Percentiles rank a stretch among this genome's conserved stretches.
phyloP scores from a whole-genome alignment of 371 early-diverging fungal genomes.

The Syncephalastrum racemosum region DNA sequence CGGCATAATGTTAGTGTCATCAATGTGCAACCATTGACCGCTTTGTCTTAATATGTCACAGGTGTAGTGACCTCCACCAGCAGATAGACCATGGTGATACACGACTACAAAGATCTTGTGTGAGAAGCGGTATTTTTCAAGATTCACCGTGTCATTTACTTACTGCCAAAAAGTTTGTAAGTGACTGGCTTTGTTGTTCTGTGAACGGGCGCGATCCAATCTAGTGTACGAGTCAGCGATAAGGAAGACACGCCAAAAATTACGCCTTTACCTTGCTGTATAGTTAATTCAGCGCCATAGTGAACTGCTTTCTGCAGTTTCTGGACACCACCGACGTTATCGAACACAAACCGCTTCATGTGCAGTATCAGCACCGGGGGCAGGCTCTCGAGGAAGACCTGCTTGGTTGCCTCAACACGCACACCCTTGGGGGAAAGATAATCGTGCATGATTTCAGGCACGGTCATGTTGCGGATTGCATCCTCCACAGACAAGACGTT shows the following conservation, averaged over 20 bases:
- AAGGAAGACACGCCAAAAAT: slow-evolving; percentile 1
- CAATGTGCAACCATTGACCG: slow-evolving; percentile 88
- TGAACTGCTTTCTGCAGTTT: slow-evolving; percentile 85
- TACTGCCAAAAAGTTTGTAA: slow-evolving; percentile 61
- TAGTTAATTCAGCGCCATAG: slow-evolving; percentile 66
- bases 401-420: slow-evolving; percentile 82
- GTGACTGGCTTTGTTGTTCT: slow-evolving; percentile 39
- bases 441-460: slow-evolving; percentile 74
- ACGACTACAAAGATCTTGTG: slow-evolving; percentile 59
- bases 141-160: slow-evolving; percentile 2
- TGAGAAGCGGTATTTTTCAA: slow-evolving; percentile 14
- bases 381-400: slow-evolving; percentile 76
- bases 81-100: slow-evolving; percentile 91
- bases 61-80: slow-evolving; percentile 97
- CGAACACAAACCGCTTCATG: slow-evolving; percentile 91
- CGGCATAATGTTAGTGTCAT: slow-evolving; percentile 79
- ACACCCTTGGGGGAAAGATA: slow-evolving; percentile 47
- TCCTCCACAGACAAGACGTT: slow-evolving; percentile 81
- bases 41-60: slow-evolving; percentile 80
- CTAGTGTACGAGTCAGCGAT: slow-evolving; percentile 24
- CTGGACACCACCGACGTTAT: slow-evolving; percentile 74
- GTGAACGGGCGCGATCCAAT: slow-evolving; percentile 59
- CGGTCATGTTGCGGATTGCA: slow-evolving; percentile 76
- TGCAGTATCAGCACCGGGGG: slow-evolving; percentile 95
- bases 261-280: slow-evolving; percentile 55